Base-by-base conservation (phyloP, 805 yeast genomes). In the Cyberlindnera bimundalis region DNA sequence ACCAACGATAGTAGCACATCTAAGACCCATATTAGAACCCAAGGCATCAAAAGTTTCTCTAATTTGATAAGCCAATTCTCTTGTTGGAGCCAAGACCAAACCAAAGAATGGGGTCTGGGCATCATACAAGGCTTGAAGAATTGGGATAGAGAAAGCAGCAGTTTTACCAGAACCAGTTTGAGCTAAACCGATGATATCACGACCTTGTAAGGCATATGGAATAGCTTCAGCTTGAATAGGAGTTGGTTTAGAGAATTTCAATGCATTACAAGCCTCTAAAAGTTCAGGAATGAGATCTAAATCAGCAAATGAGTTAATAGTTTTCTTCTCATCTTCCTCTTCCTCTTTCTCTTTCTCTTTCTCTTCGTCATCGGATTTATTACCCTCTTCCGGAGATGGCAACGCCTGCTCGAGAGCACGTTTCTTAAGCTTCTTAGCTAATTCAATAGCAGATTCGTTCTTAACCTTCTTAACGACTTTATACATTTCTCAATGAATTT, bases 91-190 rank as follows among this genome's bases (percentile, higher is more conserved):
- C 50, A 93, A 63, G 1, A 93, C 93, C 51, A 93, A 79, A 4
- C 95, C 96, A 63, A 79, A 93, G 55, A 85, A 84, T 4, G 96
- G 90, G 2, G 83, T 72, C 56, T 91, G 96, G 20, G 82, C 89
- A 40, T 87, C 79, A 88, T 96, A 90, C 35, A 93, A 70, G 1
- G 87, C 81, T 61, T 93, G 97, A 24, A 93, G 71, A 33, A 93
- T 87, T 1, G 99, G 99, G 37, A 93, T 79, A 8, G 98, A 97
- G 71, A 93, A 93, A 0, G 99, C 99, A 0, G 98, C 99, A 0
- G 99, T 93, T 64, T 91, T 91, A 49, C 99, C 99, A 4, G 96
- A 87, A 33, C 99, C 99, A 0, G 99, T 91, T 58, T 91, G 96
- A 0, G 99, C 99, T 47, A 91, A 73, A 12, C 99, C 99, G 57